These are phyloP conservation scores for Penicillium verhagenii DNA, from an alignment of 495 filamentous ascomycete genomes.

Conservation along the genomic window DNA sequence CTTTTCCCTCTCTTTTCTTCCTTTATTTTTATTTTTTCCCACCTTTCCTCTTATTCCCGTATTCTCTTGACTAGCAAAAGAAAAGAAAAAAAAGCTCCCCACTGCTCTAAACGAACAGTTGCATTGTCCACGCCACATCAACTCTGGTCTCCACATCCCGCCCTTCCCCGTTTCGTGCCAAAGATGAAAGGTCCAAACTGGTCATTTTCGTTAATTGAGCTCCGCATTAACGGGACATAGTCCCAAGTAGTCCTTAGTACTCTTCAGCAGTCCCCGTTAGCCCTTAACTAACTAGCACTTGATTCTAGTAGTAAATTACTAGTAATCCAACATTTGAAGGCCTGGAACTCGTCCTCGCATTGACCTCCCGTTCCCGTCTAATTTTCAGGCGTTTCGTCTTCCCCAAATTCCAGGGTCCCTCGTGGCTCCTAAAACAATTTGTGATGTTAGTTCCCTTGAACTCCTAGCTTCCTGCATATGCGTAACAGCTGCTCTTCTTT, in stretches of 20 bases:
- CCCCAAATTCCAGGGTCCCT: not conserved
- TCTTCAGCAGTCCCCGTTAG: too few relatives aligned
- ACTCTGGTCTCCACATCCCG: slow-evolving; percentile 16
- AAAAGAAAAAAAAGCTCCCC: too few relatives aligned
- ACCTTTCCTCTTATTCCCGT: too few relatives aligned
- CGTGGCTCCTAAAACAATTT: too few relatives aligned
- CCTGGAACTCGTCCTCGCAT: not conserved
- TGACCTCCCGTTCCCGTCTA: not conserved
- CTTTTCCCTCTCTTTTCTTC: too few relatives aligned
- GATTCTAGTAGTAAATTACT: too few relatives aligned
- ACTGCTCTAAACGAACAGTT: not conserved
- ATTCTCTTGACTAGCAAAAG: too few relatives aligned
- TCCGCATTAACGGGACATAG: too few relatives aligned
- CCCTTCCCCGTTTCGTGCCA: slow-evolving; percentile 2
- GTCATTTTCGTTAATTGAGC: not conserved
- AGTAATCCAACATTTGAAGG: not conserved
- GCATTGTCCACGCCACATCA: not conserved
- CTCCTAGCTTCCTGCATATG: not conserved
- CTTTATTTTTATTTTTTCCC: too few relatives aligned
- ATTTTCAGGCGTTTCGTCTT: not conserved
- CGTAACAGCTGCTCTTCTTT: not conserved
- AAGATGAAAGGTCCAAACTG: not conserved
- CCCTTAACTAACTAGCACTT: too few relatives aligned
- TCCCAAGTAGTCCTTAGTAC: too few relatives aligned
- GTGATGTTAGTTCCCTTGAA: too few relatives aligned